Evolutionary conservation across 768 basidiomycete species (phyloP), one percentile per base, ranked within the genome.

Genomic region (Amanita pseudoporphyria): DNA sequence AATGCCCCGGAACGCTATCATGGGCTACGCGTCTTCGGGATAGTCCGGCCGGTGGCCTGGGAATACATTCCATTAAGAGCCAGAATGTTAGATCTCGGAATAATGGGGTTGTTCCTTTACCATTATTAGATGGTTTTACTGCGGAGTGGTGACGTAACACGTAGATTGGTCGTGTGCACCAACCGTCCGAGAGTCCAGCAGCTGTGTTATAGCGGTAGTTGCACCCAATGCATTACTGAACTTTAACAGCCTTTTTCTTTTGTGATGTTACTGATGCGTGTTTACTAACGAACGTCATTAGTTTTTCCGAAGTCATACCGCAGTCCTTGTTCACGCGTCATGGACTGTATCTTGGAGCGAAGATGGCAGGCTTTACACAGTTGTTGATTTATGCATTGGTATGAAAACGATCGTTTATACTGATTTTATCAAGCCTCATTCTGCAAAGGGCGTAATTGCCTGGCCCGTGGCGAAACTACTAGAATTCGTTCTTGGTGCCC

Each of bases 321-420:
- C 91, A 95, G 60, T 88, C 87, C 1, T 70, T 94, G n/a, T 95
- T 88, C 64, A 88, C 88, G 16, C 84, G 91, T 32, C 84, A 91
- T 69, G 92, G 92, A 18, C 75, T 94, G 4, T 87, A 84, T 57
- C 77, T 95, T 40, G 90, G 91, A 31, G 88, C 90, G 6, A 87
- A 87, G 59, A 87, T 89, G 84, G 90, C 84, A 0, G 71, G 73
- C 1, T 74, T 84, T 36, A 84, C 86, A 1, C 77, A 71, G 32
- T 55, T 75, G 30, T 65, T 94, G 31, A 84, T 93, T 3, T 85
- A 79, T 67, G 64, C 72, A 16, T 57, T 91, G 62, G 88, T 88
- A 49, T 42, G 9, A 26, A 1, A 7, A 12, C 26, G 41, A 16
- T 47, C 14, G n/a, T 48, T 38, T 28, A 37, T 14, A 12, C 50